Percentiles rank a stretch among this genome's conserved stretches.
These are phyloP conservation scores for Tetrahymena thermophila DNA, from an alignment of 73 alveolate genomes.

Conservation along the genomic window DNA sequence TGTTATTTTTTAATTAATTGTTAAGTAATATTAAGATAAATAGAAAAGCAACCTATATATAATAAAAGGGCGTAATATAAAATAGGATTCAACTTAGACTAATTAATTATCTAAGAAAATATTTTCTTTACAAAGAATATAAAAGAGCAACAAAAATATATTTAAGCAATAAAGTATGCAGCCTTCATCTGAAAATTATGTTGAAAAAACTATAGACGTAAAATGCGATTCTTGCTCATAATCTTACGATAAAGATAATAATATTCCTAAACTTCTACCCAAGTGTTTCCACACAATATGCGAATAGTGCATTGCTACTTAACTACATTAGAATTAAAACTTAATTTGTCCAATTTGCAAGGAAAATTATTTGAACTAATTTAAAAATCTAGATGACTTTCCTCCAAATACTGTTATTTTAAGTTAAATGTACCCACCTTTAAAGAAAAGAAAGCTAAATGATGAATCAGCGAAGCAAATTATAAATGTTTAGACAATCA, in stretches of 20 bases:
- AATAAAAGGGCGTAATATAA: too few species aligned
- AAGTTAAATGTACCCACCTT: neutral
- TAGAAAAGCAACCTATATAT: neutral
- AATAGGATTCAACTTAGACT: too few species aligned
- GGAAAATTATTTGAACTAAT: neutral
- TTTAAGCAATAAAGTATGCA: neutral
- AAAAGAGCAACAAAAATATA: neutral
- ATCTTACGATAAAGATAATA: neutral
- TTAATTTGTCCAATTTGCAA: neutral
- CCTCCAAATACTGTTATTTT: neutral
- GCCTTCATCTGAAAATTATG: neutral
- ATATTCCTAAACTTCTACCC: neutral
- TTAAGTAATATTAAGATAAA: neutral
- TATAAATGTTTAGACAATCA: neutral
- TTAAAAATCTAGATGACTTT: neutral
- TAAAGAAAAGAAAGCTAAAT: neutral
- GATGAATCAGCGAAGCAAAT: neutral
- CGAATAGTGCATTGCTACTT: neutral
- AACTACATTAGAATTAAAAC: neutral
- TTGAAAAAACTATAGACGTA: neutral
- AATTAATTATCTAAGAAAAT: neutral
- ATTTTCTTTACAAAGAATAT: neutral
- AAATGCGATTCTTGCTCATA: neutral
- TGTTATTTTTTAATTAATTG: too few species aligned
- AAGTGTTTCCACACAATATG: neutral